phyloP scores from a whole-genome alignment of 1,139 yeast genomes.

The Suhomyces anneliseae region DNA sequence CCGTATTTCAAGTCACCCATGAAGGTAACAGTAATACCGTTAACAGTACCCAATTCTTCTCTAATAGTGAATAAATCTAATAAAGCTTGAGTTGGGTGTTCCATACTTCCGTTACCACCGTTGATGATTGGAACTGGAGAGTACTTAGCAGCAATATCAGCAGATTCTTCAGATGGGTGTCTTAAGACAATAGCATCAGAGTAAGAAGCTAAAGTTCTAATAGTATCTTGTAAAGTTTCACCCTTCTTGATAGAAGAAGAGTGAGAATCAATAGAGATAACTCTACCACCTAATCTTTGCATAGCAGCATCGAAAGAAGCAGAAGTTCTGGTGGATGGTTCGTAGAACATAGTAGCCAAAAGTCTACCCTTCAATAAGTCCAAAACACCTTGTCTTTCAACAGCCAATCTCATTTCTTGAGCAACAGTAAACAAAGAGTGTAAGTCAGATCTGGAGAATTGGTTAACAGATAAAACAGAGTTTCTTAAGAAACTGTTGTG shows the following conservation, averaged over 20 bases:
- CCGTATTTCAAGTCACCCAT: constrained; percentile 99
- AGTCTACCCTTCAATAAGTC: constrained; percentile 89
- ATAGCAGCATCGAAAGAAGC: constrained; percentile 98
- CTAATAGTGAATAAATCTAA: constrained; percentile 96
- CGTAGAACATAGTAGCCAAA: constrained; percentile 93
- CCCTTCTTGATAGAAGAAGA: constrained; percentile 96
- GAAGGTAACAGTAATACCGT: constrained; percentile 95
- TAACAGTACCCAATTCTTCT: constrained; percentile 98
- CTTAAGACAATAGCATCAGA: constrained; percentile 96
- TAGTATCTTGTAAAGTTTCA: constrained; percentile 95
- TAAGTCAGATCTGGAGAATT: constrained; percentile 81
- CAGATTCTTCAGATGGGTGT: constrained; percentile 92
- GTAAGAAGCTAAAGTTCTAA: constrained; percentile 91
- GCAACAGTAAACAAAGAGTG: constrained; percentile 95
- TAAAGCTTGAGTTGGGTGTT: constrained; percentile 98
- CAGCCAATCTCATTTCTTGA: constrained; percentile 96
- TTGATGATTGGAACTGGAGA: constrained; percentile 97
- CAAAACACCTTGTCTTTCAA: constrained; percentile 93
- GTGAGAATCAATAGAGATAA: constrained; percentile 79
- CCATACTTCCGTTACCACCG: constrained; percentile 97
- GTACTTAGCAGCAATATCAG: constrained; percentile 91
- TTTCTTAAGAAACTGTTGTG: constrained; percentile 88
- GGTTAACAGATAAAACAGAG: constrained; percentile 84
- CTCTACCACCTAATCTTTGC: constrained; percentile 99
- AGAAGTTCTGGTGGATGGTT: constrained; percentile 96